These are phyloP conservation scores for Rhodomyrtus tomentosa DNA, from an alignment of 345 rosid genomes.

Conservation along the genomic window DNA sequence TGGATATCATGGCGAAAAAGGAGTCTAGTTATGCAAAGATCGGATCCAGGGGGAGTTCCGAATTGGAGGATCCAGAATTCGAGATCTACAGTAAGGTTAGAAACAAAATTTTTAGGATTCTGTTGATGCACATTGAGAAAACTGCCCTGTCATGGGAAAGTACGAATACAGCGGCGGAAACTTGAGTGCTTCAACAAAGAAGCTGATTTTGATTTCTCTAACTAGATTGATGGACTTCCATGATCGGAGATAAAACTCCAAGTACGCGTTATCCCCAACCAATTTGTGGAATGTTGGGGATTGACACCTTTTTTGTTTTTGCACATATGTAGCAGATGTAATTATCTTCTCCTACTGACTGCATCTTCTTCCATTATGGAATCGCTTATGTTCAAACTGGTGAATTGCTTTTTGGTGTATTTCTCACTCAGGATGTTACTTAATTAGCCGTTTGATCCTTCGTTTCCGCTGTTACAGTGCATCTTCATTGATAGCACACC, in stretches of 20 bases:
- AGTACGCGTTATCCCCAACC: neutral
- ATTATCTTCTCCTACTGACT: neutral
- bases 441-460: neutral
- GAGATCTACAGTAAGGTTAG: slow-evolving; percentile 40
- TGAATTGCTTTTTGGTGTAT: neutral
- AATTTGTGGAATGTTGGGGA: neutral
- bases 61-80: slow-evolving; percentile 17
- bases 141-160: slow-evolving; percentile 24
- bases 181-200: neutral
- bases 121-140: slow-evolving; percentile 63
- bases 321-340: neutral
- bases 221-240: neutral
- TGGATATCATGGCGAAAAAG: slow-evolving; percentile 24
- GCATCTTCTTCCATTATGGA: neutral
- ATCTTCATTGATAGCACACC: neutral
- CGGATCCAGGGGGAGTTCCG: slow-evolving; percentile 2
- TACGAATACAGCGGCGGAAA: neutral
- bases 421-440: neutral
- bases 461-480: neutral
- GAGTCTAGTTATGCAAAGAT: slow-evolving; percentile 1
- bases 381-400: neutral
- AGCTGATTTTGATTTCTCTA: neutral
- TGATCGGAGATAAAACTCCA: neutral
- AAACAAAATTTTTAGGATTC: slow-evolving; percentile 46
- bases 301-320: neutral